A percentile compares a stretch with the other conserved stretches of the same genome.
Conservation (phyloP, 768 basidiomycete species). For the Zangia roseola region DNA sequence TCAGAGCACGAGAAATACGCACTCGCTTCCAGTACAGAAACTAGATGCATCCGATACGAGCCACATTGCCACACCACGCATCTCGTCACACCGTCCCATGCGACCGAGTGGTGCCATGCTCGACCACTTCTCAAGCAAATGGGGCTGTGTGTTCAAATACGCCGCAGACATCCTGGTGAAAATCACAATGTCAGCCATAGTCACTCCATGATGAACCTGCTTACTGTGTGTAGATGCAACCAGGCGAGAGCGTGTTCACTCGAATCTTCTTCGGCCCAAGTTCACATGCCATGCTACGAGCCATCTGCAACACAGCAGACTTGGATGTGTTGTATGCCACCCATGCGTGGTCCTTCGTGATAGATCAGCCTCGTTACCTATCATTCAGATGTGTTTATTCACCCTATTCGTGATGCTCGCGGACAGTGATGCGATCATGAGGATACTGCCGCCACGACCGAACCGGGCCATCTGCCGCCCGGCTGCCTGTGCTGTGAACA, state of each 20-base stretch:
- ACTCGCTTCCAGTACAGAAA: constrained; percentile 85
- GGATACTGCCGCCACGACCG: constrained; percentile 50
- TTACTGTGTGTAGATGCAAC: constrained; percentile 71
- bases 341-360: constrained; percentile 65
- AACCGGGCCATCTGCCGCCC: constrained; percentile 54
- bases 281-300: constrained; percentile 80
- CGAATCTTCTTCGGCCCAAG: constrained; percentile 64
- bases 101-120: constrained; percentile 66
- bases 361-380: background rate
- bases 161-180: constrained; percentile 67
- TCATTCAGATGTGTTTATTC: constrained; percentile 3
- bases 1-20: constrained; percentile 25
- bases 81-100: constrained; percentile 68
- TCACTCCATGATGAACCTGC: constrained; percentile 24
- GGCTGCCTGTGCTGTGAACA: too few species aligned
- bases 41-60: constrained; percentile 73
- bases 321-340: constrained; percentile 78
- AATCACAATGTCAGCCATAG: constrained; percentile 4
- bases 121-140: constrained; percentile 66
- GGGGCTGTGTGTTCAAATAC: constrained; percentile 63
- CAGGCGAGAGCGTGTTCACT: constrained; percentile 75
- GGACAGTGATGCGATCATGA: constrained; percentile 60
- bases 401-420: constrained; percentile 74
- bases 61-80: constrained; percentile 71
- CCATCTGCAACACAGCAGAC: constrained; percentile 77